Evolutionary conservation across 176 grass and related monocot species (phyloP).

Genomic region (Eragrostis curvula): DNA sequence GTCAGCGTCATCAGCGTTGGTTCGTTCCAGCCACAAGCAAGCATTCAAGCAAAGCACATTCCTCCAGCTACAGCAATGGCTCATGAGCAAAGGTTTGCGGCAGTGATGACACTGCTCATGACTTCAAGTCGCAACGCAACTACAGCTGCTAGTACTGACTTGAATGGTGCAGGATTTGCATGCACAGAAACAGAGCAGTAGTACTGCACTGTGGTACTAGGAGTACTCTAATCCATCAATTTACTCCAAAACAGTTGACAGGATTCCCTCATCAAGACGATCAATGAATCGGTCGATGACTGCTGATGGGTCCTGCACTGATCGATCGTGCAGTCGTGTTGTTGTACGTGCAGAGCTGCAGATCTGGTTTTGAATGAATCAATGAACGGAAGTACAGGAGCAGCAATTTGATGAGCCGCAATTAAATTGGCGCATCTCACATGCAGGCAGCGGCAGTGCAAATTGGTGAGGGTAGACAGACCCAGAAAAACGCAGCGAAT

Average conservation of each 20-base stretch:
- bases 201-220: neutral
- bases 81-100: neutral
- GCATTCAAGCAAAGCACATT: neutral
- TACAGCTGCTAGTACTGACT: neutral
- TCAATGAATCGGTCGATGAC: neutral
- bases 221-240: neutral
- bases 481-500: conserved; percentile 24
- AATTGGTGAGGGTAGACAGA: neutral
- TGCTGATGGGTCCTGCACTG: neutral
- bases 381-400: neutral
- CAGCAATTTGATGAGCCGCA: neutral
- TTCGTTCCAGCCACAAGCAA: neutral
- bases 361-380: neutral
- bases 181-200: neutral
- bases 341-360: neutral
- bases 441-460: conserved; percentile 7
- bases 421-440: neutral
- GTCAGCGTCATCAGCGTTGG: neutral
- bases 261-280: conserved; percentile 8
- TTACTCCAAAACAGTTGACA: neutral
- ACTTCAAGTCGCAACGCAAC: conserved; percentile 2
- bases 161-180: neutral
- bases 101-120: neutral
- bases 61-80: neutral
- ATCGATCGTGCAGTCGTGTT: neutral